These are phyloP conservation scores for Colletotrichum destructivum DNA, from an alignment of 2,329 filamentous ascomycete genomes.

Conservation along the genomic window DNA sequence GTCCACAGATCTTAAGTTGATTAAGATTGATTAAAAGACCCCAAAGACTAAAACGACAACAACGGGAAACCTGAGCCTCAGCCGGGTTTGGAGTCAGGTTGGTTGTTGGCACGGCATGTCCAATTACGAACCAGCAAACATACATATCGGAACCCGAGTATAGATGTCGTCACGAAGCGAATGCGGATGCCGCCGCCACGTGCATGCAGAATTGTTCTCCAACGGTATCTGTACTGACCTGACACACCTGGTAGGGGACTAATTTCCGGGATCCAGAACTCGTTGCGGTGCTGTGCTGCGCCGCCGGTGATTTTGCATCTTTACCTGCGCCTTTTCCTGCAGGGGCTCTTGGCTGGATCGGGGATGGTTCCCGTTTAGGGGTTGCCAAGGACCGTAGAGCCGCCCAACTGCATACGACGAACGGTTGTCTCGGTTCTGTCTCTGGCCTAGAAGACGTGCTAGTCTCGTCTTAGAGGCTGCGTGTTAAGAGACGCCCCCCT, in stretches of 20 bases:
- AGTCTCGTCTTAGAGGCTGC: background rate
- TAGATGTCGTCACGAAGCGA: background rate
- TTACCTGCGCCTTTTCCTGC: slow-evolving; percentile 14
- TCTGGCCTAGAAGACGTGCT: slow-evolving; percentile 3
- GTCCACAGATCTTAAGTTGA: background rate
- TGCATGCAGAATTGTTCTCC: slow-evolving; percentile 21
- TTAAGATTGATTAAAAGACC: background rate
- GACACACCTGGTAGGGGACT: slow-evolving; percentile 13
- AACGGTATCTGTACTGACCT: background rate
- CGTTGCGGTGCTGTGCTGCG: slow-evolving; percentile 23
- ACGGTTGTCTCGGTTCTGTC: background rate
- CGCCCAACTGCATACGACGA: background rate
- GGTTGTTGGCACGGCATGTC: background rate
- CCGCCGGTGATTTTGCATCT: slow-evolving; percentile 24
- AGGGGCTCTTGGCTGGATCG: slow-evolving; percentile 36
- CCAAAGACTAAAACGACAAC: slow-evolving; percentile 14
- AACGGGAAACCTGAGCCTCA: background rate
- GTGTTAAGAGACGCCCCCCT: background rate
- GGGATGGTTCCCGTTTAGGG: slow-evolving; percentile 24
- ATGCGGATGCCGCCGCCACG: background rate
- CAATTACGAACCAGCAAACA: background rate
- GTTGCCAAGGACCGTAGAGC: slow-evolving; percentile 25
- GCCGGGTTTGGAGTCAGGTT: background rate
- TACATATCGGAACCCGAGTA: background rate
- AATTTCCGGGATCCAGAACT: slow-evolving; percentile 24